Conservation (phyloP, 805 yeast species). For the Lipomyces chichibuensis region DNA sequence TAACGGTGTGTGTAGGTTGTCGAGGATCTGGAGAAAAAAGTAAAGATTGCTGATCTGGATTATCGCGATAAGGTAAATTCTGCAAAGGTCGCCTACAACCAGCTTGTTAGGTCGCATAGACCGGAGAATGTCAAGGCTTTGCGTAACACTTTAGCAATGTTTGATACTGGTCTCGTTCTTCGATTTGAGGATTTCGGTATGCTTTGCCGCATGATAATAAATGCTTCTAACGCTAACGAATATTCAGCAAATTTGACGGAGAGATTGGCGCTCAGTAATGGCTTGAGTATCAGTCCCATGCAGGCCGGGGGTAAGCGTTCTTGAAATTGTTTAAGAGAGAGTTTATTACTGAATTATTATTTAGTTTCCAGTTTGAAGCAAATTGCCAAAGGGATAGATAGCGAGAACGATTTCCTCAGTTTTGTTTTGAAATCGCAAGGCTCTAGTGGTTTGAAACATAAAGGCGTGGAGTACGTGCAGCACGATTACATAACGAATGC, state of each 20-base stretch:
- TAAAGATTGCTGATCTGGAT: conserved; percentile 82
- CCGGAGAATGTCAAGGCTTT: conserved; percentile 75
- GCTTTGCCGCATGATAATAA: neutral
- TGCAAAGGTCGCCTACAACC: conserved; percentile 73
- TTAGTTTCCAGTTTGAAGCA: conserved; percentile 69
- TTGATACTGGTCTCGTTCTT: conserved; percentile 85
- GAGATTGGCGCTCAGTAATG: conserved; percentile 78
- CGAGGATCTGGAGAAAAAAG: conserved; percentile 80
- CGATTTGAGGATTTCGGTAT: conserved; percentile 77
- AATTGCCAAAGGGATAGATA: conserved; percentile 75
- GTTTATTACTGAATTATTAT: neutral
- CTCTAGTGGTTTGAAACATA: conserved; percentile 41
- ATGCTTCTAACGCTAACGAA: neutral
- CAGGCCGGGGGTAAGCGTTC: conserved; percentile 43
- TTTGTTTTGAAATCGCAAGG: conserved; percentile 55
- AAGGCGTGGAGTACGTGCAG: conserved; percentile 42
- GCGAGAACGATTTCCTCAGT: conserved; percentile 78
- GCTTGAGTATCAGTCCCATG: conserved; percentile 79
- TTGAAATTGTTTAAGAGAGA: neutral
- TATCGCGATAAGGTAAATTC: conserved; percentile 75
- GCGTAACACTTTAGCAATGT: conserved; percentile 76
- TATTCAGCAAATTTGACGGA: conserved; percentile 70
- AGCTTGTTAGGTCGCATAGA: conserved; percentile 69
- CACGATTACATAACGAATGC: conserved; percentile 33
- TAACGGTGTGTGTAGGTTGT: conserved; percentile 54